Conservation (phyloP, 2,329 filamentous ascomycete genomes). For the Capronia epimyces region DNA sequence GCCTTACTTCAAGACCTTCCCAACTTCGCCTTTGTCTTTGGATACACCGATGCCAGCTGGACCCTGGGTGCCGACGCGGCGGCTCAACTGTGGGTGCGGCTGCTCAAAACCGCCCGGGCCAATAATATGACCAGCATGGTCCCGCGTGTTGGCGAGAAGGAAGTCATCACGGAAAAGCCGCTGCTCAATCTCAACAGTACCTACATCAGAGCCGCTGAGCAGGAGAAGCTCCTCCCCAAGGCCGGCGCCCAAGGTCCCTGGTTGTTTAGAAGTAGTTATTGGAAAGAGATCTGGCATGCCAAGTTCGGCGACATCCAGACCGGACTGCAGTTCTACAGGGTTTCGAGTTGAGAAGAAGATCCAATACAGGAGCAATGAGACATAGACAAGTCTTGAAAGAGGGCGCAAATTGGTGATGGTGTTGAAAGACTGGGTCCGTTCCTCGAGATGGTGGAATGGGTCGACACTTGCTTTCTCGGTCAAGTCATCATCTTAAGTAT, state of each 20-base stretch:
- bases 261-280: constrained; percentile 37
- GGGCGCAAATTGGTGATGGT: too few relatives aligned
- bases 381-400: neutral
- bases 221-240: constrained; percentile 33
- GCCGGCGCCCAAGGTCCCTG: constrained; percentile 39
- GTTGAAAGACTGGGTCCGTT: too few relatives aligned
- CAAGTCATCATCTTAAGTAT: too few relatives aligned
- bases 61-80: constrained; percentile 43
- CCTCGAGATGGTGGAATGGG: too few relatives aligned
- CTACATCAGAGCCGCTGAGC: constrained; percentile 36
- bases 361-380: too few relatives aligned
- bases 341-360: constrained; percentile 13
- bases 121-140: constrained; percentile 20
- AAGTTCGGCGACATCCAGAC: constrained; percentile 31
- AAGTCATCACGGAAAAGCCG: constrained; percentile 17
- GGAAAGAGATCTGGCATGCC: constrained; percentile 38
- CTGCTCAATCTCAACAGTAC: constrained; percentile 40
- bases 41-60: constrained; percentile 44
- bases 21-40: constrained; percentile 40
- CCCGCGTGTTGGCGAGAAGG: constrained; percentile 14
- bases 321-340: constrained; percentile 21
- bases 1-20: constrained; percentile 43
- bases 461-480: too few relatives aligned
- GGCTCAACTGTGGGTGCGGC: constrained; percentile 36
- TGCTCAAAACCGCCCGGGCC: constrained; percentile 31